Evolutionary conservation across 495 filamentous ascomycete genomes (phyloP).

Genomic region (Xylaria grammica): DNA sequence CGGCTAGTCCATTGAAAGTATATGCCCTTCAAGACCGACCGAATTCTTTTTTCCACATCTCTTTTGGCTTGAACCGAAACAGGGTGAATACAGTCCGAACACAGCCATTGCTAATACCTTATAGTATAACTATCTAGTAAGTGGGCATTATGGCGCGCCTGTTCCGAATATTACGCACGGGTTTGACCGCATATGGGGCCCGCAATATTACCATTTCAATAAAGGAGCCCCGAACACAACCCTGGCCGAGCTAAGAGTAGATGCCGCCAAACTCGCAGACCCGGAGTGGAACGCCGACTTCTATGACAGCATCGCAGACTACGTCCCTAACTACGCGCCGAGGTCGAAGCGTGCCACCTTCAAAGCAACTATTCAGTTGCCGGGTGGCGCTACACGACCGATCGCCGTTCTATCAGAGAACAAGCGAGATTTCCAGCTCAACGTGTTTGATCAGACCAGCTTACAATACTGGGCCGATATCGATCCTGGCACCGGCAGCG

Average conservation of each 20-base stretch:
- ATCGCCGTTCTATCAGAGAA: conserved; percentile 59
- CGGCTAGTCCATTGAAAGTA: not conserved
- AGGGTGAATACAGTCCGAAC: not conserved
- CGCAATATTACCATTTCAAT: conserved; percentile 64
- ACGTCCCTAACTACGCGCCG: conserved; percentile 59
- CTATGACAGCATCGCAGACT: conserved; percentile 61
- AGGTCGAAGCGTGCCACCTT: conserved; percentile 49
- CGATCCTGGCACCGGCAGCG: conserved; percentile 44
- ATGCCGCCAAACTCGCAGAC: conserved; percentile 51
- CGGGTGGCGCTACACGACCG: conserved; percentile 47
- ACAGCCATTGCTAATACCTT: not conserved
- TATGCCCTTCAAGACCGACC: not conserved
- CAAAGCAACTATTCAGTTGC: conserved; percentile 51
- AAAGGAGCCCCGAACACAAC: conserved; percentile 44
- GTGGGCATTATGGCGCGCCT: conserved; percentile 62
- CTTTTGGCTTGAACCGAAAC: not conserved
- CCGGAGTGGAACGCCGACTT: conserved; percentile 59
- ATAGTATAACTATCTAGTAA: conserved; percentile 47
- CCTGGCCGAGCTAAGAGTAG: conserved; percentile 49
- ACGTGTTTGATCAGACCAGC: conserved; percentile 51
- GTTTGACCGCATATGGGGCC: conserved; percentile 63
- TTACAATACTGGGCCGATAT: conserved; percentile 66
- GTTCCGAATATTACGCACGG: conserved; percentile 64
- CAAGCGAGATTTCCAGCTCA: conserved; percentile 62
- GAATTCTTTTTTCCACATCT: not conserved